Conservation (phyloP, 768 basidiomycete genomes). For the Nidula microcarpa region DNA sequence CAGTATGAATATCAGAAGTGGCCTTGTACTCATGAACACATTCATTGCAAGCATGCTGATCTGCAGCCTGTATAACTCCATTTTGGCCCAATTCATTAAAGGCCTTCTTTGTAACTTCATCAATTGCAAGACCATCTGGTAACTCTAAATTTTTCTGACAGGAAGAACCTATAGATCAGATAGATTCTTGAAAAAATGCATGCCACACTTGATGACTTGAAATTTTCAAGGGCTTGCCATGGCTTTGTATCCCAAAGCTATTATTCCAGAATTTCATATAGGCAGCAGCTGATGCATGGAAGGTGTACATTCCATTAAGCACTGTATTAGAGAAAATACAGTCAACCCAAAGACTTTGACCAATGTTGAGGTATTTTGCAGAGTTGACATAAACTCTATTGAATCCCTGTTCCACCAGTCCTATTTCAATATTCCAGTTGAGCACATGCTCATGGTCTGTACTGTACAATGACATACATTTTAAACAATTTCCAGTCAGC, state of each 20-base stretch:
- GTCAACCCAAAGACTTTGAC: neutral
- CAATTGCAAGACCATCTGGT: neutral
- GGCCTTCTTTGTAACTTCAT: neutral
- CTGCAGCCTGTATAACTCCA: neutral
- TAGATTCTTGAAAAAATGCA: neutral
- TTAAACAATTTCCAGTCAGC: neutral
- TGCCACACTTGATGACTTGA: neutral
- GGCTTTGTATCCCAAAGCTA: neutral
- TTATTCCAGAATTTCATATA: neutral
- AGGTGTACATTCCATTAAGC: too few species aligned
- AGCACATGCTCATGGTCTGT: neutral
- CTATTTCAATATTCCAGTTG: neutral
- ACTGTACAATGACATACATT: neutral
- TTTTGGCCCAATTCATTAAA: neutral
- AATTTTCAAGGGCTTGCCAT: neutral
- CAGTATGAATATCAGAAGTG: neutral
- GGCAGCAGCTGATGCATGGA: too few species aligned
- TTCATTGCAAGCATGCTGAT: neutral
- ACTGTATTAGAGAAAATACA: neutral
- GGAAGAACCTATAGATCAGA: neutral
- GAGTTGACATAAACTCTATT: neutral
- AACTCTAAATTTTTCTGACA: neutral
- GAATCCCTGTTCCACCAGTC: neutral
- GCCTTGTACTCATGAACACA: neutral
- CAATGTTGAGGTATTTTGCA: neutral